Conservation (phyloP, 345 rosid genomes). For the Dimocarpus longan region DNA sequence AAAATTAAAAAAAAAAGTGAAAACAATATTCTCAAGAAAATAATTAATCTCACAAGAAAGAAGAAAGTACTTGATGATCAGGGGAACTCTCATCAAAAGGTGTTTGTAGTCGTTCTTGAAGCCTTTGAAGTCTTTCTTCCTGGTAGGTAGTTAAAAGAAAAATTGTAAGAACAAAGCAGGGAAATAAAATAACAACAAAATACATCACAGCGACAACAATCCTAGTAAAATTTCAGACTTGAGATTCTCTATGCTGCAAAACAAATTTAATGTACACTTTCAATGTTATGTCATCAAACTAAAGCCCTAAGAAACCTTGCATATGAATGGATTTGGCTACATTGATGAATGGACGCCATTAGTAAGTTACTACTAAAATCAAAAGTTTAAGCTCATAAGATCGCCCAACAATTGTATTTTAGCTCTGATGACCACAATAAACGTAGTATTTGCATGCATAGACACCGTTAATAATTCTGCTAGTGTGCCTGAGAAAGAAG, state of each 20-base stretch:
- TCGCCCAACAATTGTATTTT: not conserved
- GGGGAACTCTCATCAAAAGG: slow-evolving; percentile 86
- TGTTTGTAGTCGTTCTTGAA: slow-evolving; percentile 69
- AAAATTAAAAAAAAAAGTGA: not conserved
- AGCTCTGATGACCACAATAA: not conserved
- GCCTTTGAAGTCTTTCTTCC: slow-evolving; percentile 79
- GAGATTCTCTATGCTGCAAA: not conserved
- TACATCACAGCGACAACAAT: not conserved
- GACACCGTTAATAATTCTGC: not conserved
- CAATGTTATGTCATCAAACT: not conserved
- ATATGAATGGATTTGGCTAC: not conserved
- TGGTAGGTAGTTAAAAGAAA: slow-evolving; percentile 30
- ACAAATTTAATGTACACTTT: slow-evolving; percentile 10
- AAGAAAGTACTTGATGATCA: slow-evolving; percentile 76
- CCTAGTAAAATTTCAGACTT: not conserved
- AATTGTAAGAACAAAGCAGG: not conserved
- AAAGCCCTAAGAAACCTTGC: not conserved
- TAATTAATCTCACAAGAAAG: slow-evolving; percentile 7
- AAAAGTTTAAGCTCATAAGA: not conserved
- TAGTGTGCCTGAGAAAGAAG: not conserved
- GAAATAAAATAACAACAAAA: not conserved
- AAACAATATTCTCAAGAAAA: not conserved
- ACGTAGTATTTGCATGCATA: not conserved
- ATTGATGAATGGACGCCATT: not conserved
- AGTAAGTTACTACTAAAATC: not conserved